phyloP scores from a whole-genome alignment of 768 basidiomycete genomes.

The Lactifluus hygrophoroides region DNA sequence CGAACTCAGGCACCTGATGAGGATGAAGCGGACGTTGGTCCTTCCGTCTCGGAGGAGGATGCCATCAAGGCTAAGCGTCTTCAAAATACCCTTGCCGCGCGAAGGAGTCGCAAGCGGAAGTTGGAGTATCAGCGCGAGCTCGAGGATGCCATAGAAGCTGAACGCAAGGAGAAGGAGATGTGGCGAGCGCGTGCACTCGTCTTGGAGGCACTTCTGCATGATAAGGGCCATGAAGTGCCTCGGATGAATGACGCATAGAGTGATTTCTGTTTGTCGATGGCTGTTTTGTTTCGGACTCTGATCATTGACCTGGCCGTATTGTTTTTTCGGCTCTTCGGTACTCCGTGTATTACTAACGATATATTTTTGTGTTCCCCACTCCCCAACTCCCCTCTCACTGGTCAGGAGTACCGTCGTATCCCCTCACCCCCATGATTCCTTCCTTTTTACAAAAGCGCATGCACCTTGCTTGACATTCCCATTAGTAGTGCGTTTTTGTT shows the following conservation, averaged over 20 bases:
- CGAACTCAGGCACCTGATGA: slow-evolving; percentile 38
- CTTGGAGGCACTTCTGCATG: slow-evolving; percentile 43
- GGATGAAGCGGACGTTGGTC: slow-evolving; percentile 39
- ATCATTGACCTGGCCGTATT: slow-evolving; percentile 19
- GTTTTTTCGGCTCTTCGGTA: slow-evolving; percentile 34
- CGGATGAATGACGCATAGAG: slow-evolving; percentile 33
- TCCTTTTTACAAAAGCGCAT: neutral
- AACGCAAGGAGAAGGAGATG: slow-evolving; percentile 50
- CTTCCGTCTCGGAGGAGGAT: slow-evolving; percentile 47
- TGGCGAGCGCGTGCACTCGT: slow-evolving; percentile 51
- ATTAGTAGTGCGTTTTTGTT: slow-evolving; percentile 14
- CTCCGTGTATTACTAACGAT: slow-evolving; percentile 27
- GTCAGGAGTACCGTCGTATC: slow-evolving; percentile 49
- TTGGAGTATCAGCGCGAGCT: slow-evolving; percentile 57
- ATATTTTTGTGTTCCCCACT: neutral
- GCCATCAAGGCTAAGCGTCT: slow-evolving; percentile 72
- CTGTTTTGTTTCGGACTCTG: neutral
- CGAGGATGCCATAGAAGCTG: slow-evolving; percentile 44
- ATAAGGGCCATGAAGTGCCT: slow-evolving; percentile 50
- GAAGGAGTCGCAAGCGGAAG: slow-evolving; percentile 70
- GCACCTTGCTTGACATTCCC: neutral
- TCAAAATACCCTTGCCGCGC: slow-evolving; percentile 80
- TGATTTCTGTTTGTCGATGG: neutral
- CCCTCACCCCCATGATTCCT: slow-evolving; percentile 21
- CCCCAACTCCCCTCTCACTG: slow-evolving; percentile 37